Evolutionary conservation across 2,329 filamentous ascomycete species (phyloP).

Genomic region (Trichoderma lentiforme): DNA sequence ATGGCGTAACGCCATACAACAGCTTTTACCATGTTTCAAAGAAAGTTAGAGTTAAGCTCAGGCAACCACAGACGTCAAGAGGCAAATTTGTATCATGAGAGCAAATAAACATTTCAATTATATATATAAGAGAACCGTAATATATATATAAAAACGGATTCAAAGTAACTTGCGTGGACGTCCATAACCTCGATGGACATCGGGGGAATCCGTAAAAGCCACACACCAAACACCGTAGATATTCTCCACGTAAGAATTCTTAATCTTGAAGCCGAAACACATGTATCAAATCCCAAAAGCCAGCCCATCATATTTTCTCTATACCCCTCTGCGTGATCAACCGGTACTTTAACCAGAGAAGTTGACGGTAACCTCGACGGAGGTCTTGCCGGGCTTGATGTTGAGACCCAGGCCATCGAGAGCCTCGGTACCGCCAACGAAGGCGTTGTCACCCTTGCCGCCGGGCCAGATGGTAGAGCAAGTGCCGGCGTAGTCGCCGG

Average conservation of each 20-base stretch:
- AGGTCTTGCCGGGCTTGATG: constrained; percentile 29
- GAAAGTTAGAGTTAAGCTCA: constrained; percentile 13
- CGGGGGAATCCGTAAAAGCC: constrained; percentile 16
- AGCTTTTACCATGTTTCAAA: neutral
- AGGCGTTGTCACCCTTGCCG: constrained; percentile 38
- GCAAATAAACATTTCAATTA: constrained; percentile 18
- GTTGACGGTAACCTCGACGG: constrained; percentile 33
- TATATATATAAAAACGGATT: constrained; percentile 20
- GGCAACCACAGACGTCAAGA: neutral
- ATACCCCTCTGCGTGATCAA: neutral
- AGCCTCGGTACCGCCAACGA: constrained; percentile 36
- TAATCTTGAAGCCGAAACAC: constrained; percentile 11
- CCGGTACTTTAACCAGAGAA: constrained; percentile 21
- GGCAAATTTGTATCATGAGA: neutral
- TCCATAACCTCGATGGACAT: constrained; percentile 9
- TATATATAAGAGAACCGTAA: constrained; percentile 13
- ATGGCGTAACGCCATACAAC: constrained; percentile 10
- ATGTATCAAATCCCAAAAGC: constrained; percentile 7
- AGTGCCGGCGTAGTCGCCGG: constrained; percentile 34
- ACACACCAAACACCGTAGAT: constrained; percentile 21
- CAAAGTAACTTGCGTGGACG: constrained; percentile 1
- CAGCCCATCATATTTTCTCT: constrained; percentile 10
- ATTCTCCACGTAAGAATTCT: constrained; percentile 10
- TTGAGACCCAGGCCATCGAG: constrained; percentile 42
- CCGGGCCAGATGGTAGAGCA: constrained; percentile 42